Evolutionary conservation across 148 eudicot genomes (phyloP).

Genomic region (Amaranthus hypochondriacus): DNA sequence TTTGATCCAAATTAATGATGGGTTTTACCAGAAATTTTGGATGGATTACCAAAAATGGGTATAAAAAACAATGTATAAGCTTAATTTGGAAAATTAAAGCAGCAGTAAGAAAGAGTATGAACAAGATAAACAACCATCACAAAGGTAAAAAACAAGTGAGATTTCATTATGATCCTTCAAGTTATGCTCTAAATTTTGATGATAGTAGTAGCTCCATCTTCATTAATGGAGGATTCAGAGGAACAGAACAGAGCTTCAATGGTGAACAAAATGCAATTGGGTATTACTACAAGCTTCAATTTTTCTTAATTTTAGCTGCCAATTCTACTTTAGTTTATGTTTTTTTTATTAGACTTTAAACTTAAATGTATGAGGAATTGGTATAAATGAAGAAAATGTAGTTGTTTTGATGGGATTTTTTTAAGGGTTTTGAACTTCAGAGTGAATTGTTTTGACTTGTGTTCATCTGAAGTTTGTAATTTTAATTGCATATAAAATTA

Average conservation of each 20-base stretch:
- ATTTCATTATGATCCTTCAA: constrained; percentile 74
- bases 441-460: constrained; percentile 5
- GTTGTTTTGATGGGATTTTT: background rate
- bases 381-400: background rate
- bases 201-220: constrained; percentile 1
- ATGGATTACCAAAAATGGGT: constrained; percentile 36
- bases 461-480: constrained; percentile 13
- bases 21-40: constrained; percentile 32
- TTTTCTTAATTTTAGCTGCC: constrained; percentile 20
- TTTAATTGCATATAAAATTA: background rate
- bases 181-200: constrained; percentile 82
- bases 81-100: constrained; percentile 51
- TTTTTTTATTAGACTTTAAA: constrained; percentile 20
- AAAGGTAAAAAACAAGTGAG: constrained; percentile 28
- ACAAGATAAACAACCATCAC: constrained; percentile 15
- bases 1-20: constrained; percentile 17
- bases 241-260: constrained; percentile 1
- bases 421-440: background rate
- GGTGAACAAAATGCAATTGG: constrained; percentile 9
- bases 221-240: constrained; percentile 26
- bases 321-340: constrained; percentile 42
- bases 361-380: background rate
- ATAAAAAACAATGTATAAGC: constrained; percentile 52
- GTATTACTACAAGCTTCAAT: constrained; percentile 24
- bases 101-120: constrained; percentile 40